Conservation (phyloP, 1,284 basidiomycete genomes). For the Sphagnurus paluster region DNA sequence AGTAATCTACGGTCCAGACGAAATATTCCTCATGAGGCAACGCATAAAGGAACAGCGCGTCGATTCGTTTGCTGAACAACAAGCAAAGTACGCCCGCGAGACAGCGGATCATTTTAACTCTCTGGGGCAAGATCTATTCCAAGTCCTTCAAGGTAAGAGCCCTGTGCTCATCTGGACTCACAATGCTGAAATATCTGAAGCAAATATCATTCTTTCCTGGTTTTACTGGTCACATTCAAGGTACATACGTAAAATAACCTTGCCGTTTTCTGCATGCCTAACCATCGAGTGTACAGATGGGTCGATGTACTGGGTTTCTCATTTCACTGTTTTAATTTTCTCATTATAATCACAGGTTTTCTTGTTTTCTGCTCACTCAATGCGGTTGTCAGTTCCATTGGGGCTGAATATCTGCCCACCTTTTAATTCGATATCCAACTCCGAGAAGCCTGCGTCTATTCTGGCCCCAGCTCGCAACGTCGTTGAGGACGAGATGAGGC, state of each 20-base stretch:
- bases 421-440: constrained; percentile 61
- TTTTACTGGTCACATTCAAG: constrained; percentile 74
- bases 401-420: constrained; percentile 70
- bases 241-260: constrained; percentile 31
- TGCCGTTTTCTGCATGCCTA: neutral
- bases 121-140: constrained; percentile 56
- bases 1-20: constrained; percentile 34
- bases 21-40: constrained; percentile 51
- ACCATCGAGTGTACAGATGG: constrained; percentile 50
- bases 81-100: constrained; percentile 57
- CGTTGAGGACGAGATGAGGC: constrained; percentile 66
- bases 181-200: constrained; percentile 32
- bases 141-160: constrained; percentile 59
- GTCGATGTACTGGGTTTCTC: constrained; percentile 53
- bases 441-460: constrained; percentile 53
- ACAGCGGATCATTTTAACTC: constrained; percentile 49
- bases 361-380: constrained; percentile 51
- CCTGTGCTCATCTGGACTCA: neutral
- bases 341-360: constrained; percentile 49
- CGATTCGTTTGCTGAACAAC: constrained; percentile 68
- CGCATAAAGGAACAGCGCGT: constrained; percentile 45
- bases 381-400: constrained; percentile 62
- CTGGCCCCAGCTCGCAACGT: constrained; percentile 56
- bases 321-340: constrained; percentile 3
- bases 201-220: constrained; percentile 62